Evolutionary conservation across 345 rosid genomes (phyloP).

Genomic region (Ceriops tagal): DNA sequence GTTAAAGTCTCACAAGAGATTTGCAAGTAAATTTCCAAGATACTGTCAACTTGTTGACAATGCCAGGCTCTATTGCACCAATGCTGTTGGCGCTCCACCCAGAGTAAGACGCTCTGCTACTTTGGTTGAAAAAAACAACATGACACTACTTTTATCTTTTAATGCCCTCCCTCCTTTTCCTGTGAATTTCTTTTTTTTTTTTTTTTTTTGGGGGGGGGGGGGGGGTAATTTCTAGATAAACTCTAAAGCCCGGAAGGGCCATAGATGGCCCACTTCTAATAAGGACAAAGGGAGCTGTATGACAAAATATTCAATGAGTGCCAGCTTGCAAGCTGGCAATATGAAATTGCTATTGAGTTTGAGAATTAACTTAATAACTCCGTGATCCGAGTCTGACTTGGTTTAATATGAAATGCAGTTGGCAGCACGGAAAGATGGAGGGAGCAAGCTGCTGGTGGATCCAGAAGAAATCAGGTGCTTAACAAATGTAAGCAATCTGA

Average conservation of each 20-base stretch:
- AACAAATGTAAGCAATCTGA: slow-evolving; percentile 38
- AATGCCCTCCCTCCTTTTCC: no score
- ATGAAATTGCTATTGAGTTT: neutral
- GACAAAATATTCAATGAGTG: no score
- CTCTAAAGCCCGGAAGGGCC: neutral
- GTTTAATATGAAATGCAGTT: slow-evolving; percentile 42
- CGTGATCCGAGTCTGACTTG: neutral
- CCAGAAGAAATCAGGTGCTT: slow-evolving; percentile 54
- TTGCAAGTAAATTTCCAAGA: slow-evolving; percentile 72
- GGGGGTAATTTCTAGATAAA: neutral
- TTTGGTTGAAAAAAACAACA: neutral
- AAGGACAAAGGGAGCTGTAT: no score
- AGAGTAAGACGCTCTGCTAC: slow-evolving; percentile 36
- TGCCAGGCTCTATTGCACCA: slow-evolving; percentile 84
- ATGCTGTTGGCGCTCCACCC: slow-evolving; percentile 74
- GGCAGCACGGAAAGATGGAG: slow-evolving; percentile 79
- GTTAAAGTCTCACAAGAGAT: slow-evolving; percentile 82
- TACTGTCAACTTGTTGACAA: slow-evolving; percentile 78
- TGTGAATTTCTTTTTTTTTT: no score
- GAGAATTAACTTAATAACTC: neutral
- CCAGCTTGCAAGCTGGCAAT: no score
- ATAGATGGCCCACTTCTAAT: no score
- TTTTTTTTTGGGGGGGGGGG: no score
- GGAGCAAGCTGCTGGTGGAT: slow-evolving; percentile 57
- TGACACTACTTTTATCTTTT: neutral